Conservation (phyloP, 2,329 filamentous ascomycete genomes). For the Penicillium janthinellum region DNA sequence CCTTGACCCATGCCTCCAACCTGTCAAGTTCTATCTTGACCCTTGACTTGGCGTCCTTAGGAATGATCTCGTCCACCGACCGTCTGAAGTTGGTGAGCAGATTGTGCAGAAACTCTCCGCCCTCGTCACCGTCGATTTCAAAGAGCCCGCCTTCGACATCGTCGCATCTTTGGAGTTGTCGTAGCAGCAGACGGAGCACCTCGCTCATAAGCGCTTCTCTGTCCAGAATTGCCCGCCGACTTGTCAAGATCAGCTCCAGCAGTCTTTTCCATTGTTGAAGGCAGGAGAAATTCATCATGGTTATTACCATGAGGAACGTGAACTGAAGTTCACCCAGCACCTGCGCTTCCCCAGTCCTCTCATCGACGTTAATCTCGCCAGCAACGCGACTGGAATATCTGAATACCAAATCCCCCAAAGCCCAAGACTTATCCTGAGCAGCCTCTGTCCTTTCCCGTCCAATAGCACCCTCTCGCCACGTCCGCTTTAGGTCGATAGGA, state of each 20-base stretch:
- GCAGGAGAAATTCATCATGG: conserved; percentile 67
- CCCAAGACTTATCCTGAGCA: conserved; percentile 65
- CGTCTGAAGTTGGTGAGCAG: conserved; percentile 57
- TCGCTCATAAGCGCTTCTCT: conserved; percentile 55
- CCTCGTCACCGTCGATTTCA: conserved; percentile 56
- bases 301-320: conserved; percentile 63
- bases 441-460: conserved; percentile 64
- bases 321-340: conserved; percentile 64
- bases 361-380: conserved; percentile 34
- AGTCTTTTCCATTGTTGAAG: conserved; percentile 67
- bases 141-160: conserved; percentile 65
- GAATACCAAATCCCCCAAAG: conserved; percentile 55
- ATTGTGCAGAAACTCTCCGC: conserved; percentile 54
- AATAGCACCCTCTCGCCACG: conserved; percentile 63
- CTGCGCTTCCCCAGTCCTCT: conserved; percentile 37
- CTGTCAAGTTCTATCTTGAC: conserved; percentile 58
- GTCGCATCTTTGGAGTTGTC: conserved; percentile 59
- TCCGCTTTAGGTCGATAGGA: conserved; percentile 62
- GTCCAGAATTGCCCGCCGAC: conserved; percentile 52
- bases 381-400: conserved; percentile 27
- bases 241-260: conserved; percentile 60
- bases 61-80: conserved; percentile 52
- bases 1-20: conserved; percentile 57
- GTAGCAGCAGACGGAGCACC: conserved; percentile 51
- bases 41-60: conserved; percentile 32